These are phyloP conservation scores for Pulveroboletus sp. DNA, from an alignment of 768 basidiomycete species.

Conservation along the genomic window DNA sequence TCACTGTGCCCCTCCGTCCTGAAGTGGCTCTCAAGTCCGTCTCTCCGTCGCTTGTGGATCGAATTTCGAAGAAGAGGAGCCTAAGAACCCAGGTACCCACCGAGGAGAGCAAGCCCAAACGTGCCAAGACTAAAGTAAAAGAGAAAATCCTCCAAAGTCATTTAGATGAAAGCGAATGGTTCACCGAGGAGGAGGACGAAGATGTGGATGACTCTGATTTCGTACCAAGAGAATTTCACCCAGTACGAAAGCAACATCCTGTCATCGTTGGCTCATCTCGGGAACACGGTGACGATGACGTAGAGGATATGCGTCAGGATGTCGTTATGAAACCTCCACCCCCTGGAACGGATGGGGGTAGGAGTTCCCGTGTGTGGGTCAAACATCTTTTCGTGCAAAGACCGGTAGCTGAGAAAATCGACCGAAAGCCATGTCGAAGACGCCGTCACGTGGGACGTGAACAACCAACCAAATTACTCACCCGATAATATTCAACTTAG, in stretches of 20 bases:
- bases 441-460: not conserved
- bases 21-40: slow-evolving; percentile 18
- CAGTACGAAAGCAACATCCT: slow-evolving; percentile 31
- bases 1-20: slow-evolving; percentile 25
- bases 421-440: not conserved
- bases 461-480: not conserved
- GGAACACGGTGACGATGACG: slow-evolving; percentile 22
- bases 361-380: slow-evolving; percentile 5
- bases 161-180: slow-evolving; percentile 24
- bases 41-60: not conserved
- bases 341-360: not conserved
- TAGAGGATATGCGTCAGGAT: slow-evolving; percentile 8
- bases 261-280: slow-evolving; percentile 22
- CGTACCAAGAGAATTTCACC: slow-evolving; percentile 17
- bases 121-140: slow-evolving; percentile 39
- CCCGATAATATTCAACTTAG: slow-evolving; percentile 37
- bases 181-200: slow-evolving; percentile 18
- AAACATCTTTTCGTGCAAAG: not conserved
- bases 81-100: slow-evolving; percentile 11
- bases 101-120: slow-evolving; percentile 25
- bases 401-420: not conserved
- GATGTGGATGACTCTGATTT: slow-evolving; percentile 9
- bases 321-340: slow-evolving; percentile 13
- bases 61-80: slow-evolving; percentile 15
- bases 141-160: slow-evolving; percentile 23